A percentile compares a stretch with the other conserved stretches of the same genome.
These are phyloP conservation scores for Fulvia fulva DNA, from an alignment of 2,329 filamentous ascomycete species.

Conservation along the genomic window DNA sequence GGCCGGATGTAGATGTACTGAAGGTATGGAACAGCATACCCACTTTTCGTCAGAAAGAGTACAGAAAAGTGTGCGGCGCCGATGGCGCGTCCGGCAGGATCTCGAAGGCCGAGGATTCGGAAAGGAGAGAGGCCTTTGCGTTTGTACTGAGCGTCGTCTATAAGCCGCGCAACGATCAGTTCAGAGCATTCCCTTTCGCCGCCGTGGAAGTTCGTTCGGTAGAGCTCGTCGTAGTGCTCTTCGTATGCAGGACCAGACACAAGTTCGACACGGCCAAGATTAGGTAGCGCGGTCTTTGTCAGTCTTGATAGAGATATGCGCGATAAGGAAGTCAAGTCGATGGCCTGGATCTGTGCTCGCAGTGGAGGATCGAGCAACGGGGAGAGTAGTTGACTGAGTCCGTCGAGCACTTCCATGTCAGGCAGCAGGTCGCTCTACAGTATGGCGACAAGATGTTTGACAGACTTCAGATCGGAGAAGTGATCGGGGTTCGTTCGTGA, in stretches of 20 bases:
- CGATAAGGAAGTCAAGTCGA: slow-evolving; percentile 11
- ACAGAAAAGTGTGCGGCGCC: slow-evolving; percentile 25
- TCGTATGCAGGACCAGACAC: slow-evolving; percentile 15
- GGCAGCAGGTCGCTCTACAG: background rate
- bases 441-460: background rate
- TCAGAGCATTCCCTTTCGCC: slow-evolving; percentile 21
- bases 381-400: slow-evolving; percentile 4
- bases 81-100: slow-evolving; percentile 15
- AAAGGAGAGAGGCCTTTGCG: slow-evolving; percentile 17
- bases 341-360: slow-evolving; percentile 2
- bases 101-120: slow-evolving; percentile 20
- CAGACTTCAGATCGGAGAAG: background rate
- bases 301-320: slow-evolving; percentile 13
- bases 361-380: slow-evolving; percentile 9
- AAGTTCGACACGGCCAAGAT: slow-evolving; percentile 20
- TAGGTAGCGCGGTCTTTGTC: slow-evolving; percentile 14
- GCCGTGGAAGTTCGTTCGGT: slow-evolving; percentile 17
- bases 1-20: slow-evolving; percentile 25
- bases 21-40: slow-evolving; percentile 21
- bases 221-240: slow-evolving; percentile 16
- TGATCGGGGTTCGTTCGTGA: background rate
- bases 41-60: slow-evolving; percentile 9
- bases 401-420: background rate
- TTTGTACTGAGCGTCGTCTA: slow-evolving; percentile 12
- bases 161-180: slow-evolving; percentile 18